Evolutionary conservation across 495 filamentous ascomycete species (phyloP), one percentile per base, ranked within the genome.

Genomic region (Podospora fimiseda): DNA sequence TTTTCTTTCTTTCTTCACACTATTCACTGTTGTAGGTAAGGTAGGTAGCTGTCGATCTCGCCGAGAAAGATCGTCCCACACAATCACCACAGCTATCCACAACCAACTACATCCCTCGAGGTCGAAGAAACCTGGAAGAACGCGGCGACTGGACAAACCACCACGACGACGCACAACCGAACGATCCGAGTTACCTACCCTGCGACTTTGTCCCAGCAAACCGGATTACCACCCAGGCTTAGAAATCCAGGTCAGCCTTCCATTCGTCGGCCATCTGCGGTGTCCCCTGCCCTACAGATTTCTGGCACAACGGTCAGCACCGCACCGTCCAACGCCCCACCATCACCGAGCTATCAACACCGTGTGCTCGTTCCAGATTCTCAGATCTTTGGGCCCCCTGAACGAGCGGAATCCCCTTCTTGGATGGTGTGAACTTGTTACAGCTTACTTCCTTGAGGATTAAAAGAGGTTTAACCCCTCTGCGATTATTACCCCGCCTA

Each of bases 361-460:
- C 9, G 21, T 27, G 22, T 33, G 24, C 9, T 7, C 4, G 8
- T 14, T 30, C 46, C 36, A 14, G 43, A 23, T 20, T 8, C 43
- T 23, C 43, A 13, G 43, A 22, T 18, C 33, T 23, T 9, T 24
- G 7, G 19, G 30, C 24, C 44, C 44, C 44, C 21, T 22, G 43
- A 23, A 5, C 4, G 39, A n/a, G 16, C 20, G 19, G 33, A 24
- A 39, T 38, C 36, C n/a, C 42, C 22, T 24, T 48, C 14, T 18
- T 51, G 37, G 36, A 51, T 52, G 48, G 41, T 48, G 24, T 43
- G 43, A 9, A 23, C 16, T 15, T 8, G 5, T 23, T 11, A n/a
- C 20, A 21, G 36, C 18, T 37, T 39, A 2, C 42, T 22, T 43
- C 22, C 15, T n/a, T 24, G 39, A 43, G 50, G 48, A 16, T 48